Percentiles rank a stretch among this genome's conserved stretches.
Evolutionary conservation across 768 basidiomycete species (phyloP).

Genomic region (Galerina sulciceps): DNA sequence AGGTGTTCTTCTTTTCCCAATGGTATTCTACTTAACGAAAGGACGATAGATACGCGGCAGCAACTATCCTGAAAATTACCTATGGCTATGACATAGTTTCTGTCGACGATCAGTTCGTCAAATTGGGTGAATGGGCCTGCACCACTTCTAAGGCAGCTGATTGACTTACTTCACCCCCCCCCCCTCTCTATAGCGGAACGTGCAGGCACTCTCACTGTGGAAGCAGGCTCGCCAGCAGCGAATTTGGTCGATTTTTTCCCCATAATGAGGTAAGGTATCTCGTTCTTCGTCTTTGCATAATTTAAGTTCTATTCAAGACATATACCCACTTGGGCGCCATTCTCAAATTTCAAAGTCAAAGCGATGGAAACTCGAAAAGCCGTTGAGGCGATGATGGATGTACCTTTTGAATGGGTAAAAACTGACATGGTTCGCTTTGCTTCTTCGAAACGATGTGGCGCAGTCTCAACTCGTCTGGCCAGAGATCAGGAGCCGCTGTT

Average conservation of each 20-base stretch:
- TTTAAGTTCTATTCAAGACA: slow-evolving; percentile 32
- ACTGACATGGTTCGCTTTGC: slow-evolving; percentile 43
- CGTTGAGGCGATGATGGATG: slow-evolving; percentile 51
- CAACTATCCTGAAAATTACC: slow-evolving; percentile 51
- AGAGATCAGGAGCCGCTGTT: slow-evolving; percentile 46
- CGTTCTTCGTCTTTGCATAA: not conserved
- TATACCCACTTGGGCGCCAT: slow-evolving; percentile 55
- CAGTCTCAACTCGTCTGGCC: slow-evolving; percentile 14
- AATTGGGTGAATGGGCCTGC: slow-evolving; percentile 34
- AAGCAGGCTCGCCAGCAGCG: slow-evolving; percentile 49
- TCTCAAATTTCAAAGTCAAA: slow-evolving; percentile 48
- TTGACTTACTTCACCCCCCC: not conserved
- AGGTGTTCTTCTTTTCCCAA: not conserved
- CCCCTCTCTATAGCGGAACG: slow-evolving; percentile 38
- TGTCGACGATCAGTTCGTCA: slow-evolving; percentile 46
- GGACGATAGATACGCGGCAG: slow-evolving; percentile 44
- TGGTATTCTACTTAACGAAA: not conserved
- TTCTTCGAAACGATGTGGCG: slow-evolving; percentile 12
- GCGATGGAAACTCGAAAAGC: slow-evolving; percentile 45
- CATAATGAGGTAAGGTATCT: slow-evolving; percentile 36
- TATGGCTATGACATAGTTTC: slow-evolving; percentile 51
- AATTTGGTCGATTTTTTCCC: slow-evolving; percentile 56
- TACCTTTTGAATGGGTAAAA: slow-evolving; percentile 56
- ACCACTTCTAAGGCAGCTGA: slow-evolving; percentile 1
- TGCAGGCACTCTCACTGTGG: slow-evolving; percentile 48